phyloP scores from a whole-genome alignment of 208 protist species.

The Vickermania ingenoplastis region DNA sequence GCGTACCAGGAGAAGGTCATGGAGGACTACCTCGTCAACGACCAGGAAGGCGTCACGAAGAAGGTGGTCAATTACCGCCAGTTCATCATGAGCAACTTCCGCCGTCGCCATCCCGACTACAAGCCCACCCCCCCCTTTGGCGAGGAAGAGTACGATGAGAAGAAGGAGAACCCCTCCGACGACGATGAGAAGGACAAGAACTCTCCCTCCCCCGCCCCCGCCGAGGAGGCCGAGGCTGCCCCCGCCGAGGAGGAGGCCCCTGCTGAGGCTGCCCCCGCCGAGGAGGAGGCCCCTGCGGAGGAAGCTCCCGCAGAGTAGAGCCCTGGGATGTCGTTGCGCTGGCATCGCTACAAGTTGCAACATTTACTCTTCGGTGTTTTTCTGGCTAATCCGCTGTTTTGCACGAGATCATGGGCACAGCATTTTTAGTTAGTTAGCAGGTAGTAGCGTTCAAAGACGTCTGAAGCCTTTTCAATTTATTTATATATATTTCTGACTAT shows the following conservation, averaged over 20 bases:
- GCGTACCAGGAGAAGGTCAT: slow-evolving; percentile 74
- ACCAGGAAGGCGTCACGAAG: slow-evolving; percentile 22
- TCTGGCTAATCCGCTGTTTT: too few relatives aligned
- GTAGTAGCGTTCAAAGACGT: too few relatives aligned
- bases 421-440: too few relatives aligned
- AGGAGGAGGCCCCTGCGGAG: neutral
- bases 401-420: too few relatives aligned
- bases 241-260: slow-evolving; percentile 1
- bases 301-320: slow-evolving; percentile 1
- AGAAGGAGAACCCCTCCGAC: neutral
- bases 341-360: neutral
- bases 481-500: too few relatives aligned
- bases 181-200: slow-evolving; percentile 1
- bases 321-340: neutral
- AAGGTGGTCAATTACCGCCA: slow-evolving; percentile 42
- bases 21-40: slow-evolving; percentile 44
- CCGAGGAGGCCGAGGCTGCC: slow-evolving; percentile 2
- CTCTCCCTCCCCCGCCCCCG: slow-evolving; percentile 1
- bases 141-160: slow-evolving; percentile 4
- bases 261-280: neutral
- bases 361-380: neutral
- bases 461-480: too few relatives aligned
- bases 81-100: slow-evolving; percentile 37
- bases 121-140: slow-evolving; percentile 4
- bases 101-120: slow-evolving; percentile 15